Evolutionary conservation across 2,329 filamentous ascomycete species (phyloP), one percentile per base, ranked within the genome.

Genomic region (Aspergillus hiratsukae): DNA sequence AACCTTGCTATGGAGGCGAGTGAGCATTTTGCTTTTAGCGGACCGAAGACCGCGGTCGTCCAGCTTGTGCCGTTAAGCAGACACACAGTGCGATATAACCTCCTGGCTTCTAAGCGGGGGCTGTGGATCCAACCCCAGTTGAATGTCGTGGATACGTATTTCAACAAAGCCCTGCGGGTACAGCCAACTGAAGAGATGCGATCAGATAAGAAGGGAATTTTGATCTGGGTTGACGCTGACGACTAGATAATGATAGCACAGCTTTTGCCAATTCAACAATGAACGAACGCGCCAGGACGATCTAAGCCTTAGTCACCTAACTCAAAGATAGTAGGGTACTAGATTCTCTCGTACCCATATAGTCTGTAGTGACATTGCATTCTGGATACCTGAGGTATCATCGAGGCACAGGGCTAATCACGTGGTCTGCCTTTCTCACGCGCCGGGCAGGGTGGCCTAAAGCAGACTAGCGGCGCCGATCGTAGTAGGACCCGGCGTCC

Each of bases 21-120:
- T 69, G 91, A 96, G 61, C 84, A 91, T 53, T 97, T 97, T 74
- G 93, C 91, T 0, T 97, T 99, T 73, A 91, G 90, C 7, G 94
- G 94, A 0, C 80, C 90, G 1, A 97, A 97, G 76, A 82, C 88
- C 62, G 87, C 85, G 11, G 88, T 87, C 1, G 65, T 97, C 52
- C 90, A 94, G 67, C 77, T 97, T 45, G 82, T 96, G 48, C 94
- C 94, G 0, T 78, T 96, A 60, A 92, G 90, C 57, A 80, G 92
- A 58, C 81, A 90, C 49, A 83, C 81, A 0, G 80, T 91, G n/a
- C 81, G 83, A 27, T 97, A 92, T 68, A 83, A 86, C 41, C 67
- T 99, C 19, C 72, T 96, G 57, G 87, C 92, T 7, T 80, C 87
- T 41, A 66, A 79, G 71, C 66, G 59, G 57, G 88, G 87, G 0